Evolutionary conservation across 805 yeast species (phyloP), one percentile per base, ranked within the genome.

Genomic region (Suhomyces prunicola): DNA sequence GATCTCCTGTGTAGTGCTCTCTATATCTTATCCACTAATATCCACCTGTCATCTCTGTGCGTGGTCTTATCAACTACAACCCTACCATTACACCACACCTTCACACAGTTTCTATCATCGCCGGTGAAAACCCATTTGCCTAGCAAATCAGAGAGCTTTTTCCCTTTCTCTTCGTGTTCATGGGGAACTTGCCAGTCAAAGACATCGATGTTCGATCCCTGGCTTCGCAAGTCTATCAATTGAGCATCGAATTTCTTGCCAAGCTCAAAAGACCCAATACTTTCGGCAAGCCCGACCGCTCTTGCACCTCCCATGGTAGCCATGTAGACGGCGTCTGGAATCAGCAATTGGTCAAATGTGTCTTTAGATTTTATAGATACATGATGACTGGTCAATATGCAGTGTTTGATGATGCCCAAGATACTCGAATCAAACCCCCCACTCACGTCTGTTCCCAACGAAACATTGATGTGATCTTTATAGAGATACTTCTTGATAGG

Each of bases 121-220:
- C 98, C 98, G 54, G 84, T 81, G 67, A 90, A 94, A 7, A 93
- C 73, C 99, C 99, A 94, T 68, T 90, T 91, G 55, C 88, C 88
- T 3, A 91, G 67, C 50, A 89, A 63, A 62, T 87, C 82, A 27
- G 73, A 73, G 65, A 85, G 75, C 55, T 60, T 58, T 55, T 35
- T 57, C 3, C 5, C 39, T n/a, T 41, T 50, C 13, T 57, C 58
- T 5, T 48, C 57, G 31, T 56, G 61, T 9, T 54, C 56, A 5
- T 57, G 51, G 1, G 86, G 84, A n/a, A 70, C 57, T 63, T 87
- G 92, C 87, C 91, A 88, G 3, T 77, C 80, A 64, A 90, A 92
- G 1, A 88, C 72, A 62, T 92, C 97, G 27, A 91, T 78, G 48
- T 80, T 84, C 0, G 93, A 84, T 15, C 70, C 79, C 0, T 55